phyloP scores from a whole-genome alignment of 2,329 filamentous ascomycete genomes.

The Trichoderma polysporum region DNA sequence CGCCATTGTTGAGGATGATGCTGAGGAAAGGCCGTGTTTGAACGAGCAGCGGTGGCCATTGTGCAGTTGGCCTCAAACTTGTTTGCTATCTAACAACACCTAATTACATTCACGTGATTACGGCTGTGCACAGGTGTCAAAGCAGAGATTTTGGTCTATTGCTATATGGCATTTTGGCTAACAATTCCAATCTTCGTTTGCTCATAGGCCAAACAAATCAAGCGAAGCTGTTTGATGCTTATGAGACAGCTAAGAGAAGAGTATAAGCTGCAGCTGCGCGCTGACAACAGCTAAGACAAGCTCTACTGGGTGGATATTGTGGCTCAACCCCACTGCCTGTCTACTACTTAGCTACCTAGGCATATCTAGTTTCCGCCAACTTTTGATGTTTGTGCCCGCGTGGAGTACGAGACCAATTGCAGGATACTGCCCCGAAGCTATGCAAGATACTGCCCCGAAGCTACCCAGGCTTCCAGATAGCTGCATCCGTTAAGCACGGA shows the following conservation, averaged over 20 bases:
- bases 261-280: no score
- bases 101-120: slow-evolving; percentile 5
- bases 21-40: not conserved
- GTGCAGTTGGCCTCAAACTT: not conserved
- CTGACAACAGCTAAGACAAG: not conserved
- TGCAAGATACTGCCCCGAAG: not conserved
- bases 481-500: not conserved
- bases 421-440: not conserved
- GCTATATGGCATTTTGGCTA: not conserved
- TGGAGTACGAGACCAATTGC: not conserved
- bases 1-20: slow-evolving; percentile 7
- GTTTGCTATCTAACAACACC: not conserved
- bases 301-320: not conserved
- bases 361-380: not conserved
- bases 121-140: not conserved
- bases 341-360: not conserved
- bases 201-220: not conserved
- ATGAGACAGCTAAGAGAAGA: no score
- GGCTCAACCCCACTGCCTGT: not conserved
- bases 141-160: not conserved
- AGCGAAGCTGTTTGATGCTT: not conserved
- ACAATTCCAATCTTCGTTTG: not conserved
- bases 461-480: not conserved
- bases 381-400: not conserved
- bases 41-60: not conserved